These are phyloP conservation scores for Yamadazyma buinensis DNA, from an alignment of 1,139 yeast genomes.

Conservation along the genomic window DNA sequence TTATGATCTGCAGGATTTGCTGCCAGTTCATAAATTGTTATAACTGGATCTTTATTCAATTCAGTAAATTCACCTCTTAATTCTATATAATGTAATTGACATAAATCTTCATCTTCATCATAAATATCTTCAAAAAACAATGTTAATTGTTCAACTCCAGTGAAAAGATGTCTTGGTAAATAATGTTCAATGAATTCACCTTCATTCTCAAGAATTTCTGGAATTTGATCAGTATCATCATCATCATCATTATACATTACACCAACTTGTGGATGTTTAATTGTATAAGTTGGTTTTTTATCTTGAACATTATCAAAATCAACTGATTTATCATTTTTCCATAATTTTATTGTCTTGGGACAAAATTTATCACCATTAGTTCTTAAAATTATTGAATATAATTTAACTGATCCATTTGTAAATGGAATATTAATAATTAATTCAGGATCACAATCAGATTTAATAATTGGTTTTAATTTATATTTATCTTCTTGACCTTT, in stretches of 20 bases:
- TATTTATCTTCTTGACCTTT: slow-evolving; percentile 36
- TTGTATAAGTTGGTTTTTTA: slow-evolving; percentile 46
- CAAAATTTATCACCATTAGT: slow-evolving; percentile 62
- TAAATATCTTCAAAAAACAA: slow-evolving; percentile 65
- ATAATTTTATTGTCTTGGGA: slow-evolving; percentile 66
- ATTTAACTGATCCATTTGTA: slow-evolving; percentile 65
- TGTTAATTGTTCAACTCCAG: slow-evolving; percentile 66
- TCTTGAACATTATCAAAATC: slow-evolving; percentile 66
- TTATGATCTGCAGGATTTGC: slow-evolving; percentile 92
- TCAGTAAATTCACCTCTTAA: slow-evolving; percentile 76
- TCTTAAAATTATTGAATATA: slow-evolving; percentile 69
- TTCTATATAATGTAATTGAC: slow-evolving; percentile 68
- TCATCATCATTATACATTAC: slow-evolving; percentile 31
- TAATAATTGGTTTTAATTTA: slow-evolving; percentile 45
- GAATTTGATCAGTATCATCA: slow-evolving; percentile 34
- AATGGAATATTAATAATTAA: slow-evolving; percentile 71
- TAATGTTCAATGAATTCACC: slow-evolving; percentile 76
- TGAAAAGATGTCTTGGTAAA: slow-evolving; percentile 70
- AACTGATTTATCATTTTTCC: slow-evolving; percentile 60
- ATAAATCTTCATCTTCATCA: slow-evolving; percentile 58
- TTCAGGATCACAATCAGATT: slow-evolving; percentile 82
- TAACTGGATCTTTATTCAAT: slow-evolving; percentile 61
- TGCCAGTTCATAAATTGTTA: slow-evolving; percentile 81
- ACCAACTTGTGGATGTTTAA: slow-evolving; percentile 67
- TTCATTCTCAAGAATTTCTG: slow-evolving; percentile 30